Percentiles rank a stretch among this genome's conserved stretches.
Conservation (phyloP, 371 early-diverging fungal species). For the Mucor racemosus region DNA sequence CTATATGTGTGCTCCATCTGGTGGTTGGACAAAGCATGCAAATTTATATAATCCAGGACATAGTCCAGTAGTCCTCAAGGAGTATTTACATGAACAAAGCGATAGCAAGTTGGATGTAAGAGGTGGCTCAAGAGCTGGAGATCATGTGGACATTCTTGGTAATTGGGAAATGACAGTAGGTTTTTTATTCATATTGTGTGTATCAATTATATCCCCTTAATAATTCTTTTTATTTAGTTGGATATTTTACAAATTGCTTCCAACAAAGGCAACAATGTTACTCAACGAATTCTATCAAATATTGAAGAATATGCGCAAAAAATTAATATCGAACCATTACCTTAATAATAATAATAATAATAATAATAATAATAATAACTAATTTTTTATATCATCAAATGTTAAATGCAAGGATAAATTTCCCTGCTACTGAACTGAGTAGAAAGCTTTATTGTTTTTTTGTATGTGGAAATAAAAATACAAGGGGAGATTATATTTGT, state of each 20-base stretch:
- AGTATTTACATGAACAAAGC: slow-evolving; percentile 71
- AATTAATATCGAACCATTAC: slow-evolving; percentile 22
- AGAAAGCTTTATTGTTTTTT: not conserved
- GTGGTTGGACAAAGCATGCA: slow-evolving; percentile 84
- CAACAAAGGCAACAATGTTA: slow-evolving; percentile 41
- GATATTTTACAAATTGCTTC: slow-evolving; percentile 50
- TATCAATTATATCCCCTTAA: not conserved
- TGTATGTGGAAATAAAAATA: not conserved
- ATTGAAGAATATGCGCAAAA: slow-evolving; percentile 48
- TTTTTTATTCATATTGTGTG: not conserved
- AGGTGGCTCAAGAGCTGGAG: slow-evolving; percentile 83
- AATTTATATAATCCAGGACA: slow-evolving; percentile 82
- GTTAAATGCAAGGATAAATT: not conserved
- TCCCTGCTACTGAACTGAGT: too few relatives aligned
- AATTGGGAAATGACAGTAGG: slow-evolving; percentile 57
- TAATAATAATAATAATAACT: not conserved
- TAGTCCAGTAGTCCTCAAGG: slow-evolving; percentile 74
- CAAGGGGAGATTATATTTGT: not conserved
- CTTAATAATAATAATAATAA: not conserved
- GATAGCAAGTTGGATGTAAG: slow-evolving; percentile 70
- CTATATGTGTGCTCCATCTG: slow-evolving; percentile 84
- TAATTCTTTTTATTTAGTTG: slow-evolving; percentile 23
- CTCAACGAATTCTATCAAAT: slow-evolving; percentile 42
- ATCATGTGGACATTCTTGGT: slow-evolving; percentile 89
- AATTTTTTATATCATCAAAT: not conserved